A percentile compares a stretch with the other conserved stretches of the same genome.
phyloP scores from a whole-genome alignment of 2,329 filamentous ascomycete genomes.

The Ceratocystis colombiana region DNA sequence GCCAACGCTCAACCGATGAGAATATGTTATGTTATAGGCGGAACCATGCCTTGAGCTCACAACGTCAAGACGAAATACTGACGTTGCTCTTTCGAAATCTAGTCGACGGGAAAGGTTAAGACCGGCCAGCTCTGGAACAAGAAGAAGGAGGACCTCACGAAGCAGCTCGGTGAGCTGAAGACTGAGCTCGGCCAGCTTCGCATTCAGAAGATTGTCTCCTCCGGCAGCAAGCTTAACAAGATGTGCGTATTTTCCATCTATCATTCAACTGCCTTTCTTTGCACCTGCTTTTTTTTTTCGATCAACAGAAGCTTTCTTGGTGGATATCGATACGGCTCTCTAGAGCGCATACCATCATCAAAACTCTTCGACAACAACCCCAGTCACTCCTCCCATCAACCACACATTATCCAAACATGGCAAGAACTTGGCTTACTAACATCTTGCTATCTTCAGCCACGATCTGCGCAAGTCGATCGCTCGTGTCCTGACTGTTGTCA shows the following conservation, averaged over 20 bases:
- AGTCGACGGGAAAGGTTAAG: slow-evolving; percentile 67
- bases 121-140: slow-evolving; percentile 94
- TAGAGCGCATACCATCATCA: neutral
- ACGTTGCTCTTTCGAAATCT: slow-evolving; percentile 26
- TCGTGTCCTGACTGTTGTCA: slow-evolving; percentile 97
- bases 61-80: slow-evolving; percentile 23
- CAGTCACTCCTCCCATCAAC: neutral
- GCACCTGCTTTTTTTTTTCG: neutral
- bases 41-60: neutral
- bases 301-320: neutral
- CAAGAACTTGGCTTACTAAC: slow-evolving; percentile 27
- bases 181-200: slow-evolving; percentile 90
- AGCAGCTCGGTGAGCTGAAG: slow-evolving; percentile 93
- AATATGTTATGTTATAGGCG: slow-evolving; percentile 16
- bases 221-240: slow-evolving; percentile 90
- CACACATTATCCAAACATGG: neutral
- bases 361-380: neutral
- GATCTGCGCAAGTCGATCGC: slow-evolving; percentile 99
- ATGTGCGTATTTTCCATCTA: slow-evolving; percentile 55
- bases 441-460: slow-evolving; percentile 51
- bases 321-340: neutral
- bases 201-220: slow-evolving; percentile 96
- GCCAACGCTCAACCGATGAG: neutral
- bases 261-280: slow-evolving; percentile 4
- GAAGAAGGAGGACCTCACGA: slow-evolving; percentile 96